Evolutionary conservation across 352 stramenopile species (phyloP).

Genomic region (Pythium aristosporum): DNA sequence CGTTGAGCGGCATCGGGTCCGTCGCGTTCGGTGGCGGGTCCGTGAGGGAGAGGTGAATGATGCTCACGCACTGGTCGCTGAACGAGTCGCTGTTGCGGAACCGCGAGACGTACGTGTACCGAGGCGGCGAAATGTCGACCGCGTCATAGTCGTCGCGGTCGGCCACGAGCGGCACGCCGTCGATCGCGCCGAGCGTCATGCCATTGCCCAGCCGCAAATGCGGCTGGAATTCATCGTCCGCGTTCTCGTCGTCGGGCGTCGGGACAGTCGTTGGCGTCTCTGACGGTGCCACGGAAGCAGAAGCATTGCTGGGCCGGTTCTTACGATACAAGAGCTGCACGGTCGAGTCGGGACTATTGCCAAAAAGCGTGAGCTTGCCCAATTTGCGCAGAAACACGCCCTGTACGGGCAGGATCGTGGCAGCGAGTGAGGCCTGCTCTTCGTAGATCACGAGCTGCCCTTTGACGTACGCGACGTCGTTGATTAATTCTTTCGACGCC

Average conservation of each 20-base stretch:
- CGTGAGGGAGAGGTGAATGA: slow-evolving; percentile 69
- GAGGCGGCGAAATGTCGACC: slow-evolving; percentile 77
- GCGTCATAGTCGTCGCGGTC: slow-evolving; percentile 67
- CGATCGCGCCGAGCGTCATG: slow-evolving; percentile 61
- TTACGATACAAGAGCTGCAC: slow-evolving; percentile 80
- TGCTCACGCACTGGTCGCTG: slow-evolving; percentile 82
- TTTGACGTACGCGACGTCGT: slow-evolving; percentile 76
- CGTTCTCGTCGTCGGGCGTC: slow-evolving; percentile 34
- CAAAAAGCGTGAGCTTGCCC: slow-evolving; percentile 76
- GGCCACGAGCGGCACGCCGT: slow-evolving; percentile 57
- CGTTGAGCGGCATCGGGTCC: slow-evolving; percentile 17
- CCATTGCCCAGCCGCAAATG: slow-evolving; percentile 38
- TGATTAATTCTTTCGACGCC: slow-evolving; percentile 59
- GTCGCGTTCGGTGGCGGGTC: slow-evolving; percentile 32
- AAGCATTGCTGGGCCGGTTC: slow-evolving; percentile 16
- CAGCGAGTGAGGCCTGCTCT: slow-evolving; percentile 69
- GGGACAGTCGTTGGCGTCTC: slow-evolving; percentile 10
- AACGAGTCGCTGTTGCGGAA: slow-evolving; percentile 83
- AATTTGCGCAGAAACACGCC: slow-evolving; percentile 76
- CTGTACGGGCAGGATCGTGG: slow-evolving; percentile 80
- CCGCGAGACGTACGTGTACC: slow-evolving; percentile 73
- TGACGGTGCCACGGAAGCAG: not conserved
- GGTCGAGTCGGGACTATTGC: slow-evolving; percentile 78
- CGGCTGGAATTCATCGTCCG: slow-evolving; percentile 34
- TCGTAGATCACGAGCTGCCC: slow-evolving; percentile 85